Conservation (phyloP, 139 green algal species). For the Chlorella sp. region DNA sequence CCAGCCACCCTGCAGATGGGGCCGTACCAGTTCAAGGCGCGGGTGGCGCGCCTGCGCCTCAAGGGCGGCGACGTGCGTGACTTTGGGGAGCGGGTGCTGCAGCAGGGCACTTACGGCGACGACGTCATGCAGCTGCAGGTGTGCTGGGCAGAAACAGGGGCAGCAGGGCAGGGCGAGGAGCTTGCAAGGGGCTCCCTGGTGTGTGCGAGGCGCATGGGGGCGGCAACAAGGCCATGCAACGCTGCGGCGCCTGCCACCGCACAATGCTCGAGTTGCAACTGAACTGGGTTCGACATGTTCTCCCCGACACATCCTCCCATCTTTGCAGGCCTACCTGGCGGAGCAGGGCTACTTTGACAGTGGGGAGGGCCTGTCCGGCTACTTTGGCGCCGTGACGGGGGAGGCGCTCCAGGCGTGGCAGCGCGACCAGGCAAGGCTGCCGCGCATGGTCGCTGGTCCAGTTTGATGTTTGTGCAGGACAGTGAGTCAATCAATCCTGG, state of each 20-base stretch:
- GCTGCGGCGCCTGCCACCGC: too few relatives aligned
- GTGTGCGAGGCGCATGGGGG: not conserved
- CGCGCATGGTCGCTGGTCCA: too few relatives aligned
- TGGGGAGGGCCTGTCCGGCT: conserved; percentile 33
- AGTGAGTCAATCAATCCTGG: too few relatives aligned
- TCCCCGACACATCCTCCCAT: not conserved
- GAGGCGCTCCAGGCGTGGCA: conserved; percentile 46
- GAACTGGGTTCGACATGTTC: too few relatives aligned
- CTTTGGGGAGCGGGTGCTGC: conserved; percentile 39
- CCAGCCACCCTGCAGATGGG: conserved; percentile 19
- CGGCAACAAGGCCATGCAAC: too few relatives aligned
- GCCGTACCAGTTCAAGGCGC: conserved; percentile 32
- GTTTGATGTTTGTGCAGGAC: too few relatives aligned
- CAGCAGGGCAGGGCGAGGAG: not conserved
- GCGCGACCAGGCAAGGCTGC: conserved; percentile 19
- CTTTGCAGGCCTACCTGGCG: conserved; percentile 28
- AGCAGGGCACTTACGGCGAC: conserved; percentile 34
- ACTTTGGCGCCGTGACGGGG: conserved; percentile 39
- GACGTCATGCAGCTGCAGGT: conserved; percentile 40
- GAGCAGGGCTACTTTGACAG: conserved; percentile 36
- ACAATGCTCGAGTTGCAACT: too few relatives aligned
- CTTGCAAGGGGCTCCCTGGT: not conserved
- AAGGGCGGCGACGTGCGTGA: conserved; percentile 33
- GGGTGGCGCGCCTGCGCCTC: conserved; percentile 14
- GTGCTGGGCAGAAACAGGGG: not conserved